Evolutionary conservation across 441 rosid species (phyloP).

Genomic region (Geranium incanum): DNA sequence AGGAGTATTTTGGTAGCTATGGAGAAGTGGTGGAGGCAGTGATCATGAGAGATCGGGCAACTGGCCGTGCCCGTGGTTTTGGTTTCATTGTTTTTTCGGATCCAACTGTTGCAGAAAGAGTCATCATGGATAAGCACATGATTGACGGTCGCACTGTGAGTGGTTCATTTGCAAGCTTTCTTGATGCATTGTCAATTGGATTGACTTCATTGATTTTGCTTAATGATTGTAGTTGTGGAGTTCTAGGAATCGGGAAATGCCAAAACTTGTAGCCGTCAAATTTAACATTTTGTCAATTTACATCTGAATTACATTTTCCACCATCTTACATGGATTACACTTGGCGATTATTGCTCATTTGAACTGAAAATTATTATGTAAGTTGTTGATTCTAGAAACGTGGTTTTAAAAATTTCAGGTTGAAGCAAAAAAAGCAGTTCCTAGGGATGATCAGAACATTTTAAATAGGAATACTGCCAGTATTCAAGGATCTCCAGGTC

Average conservation of each 20-base stretch:
- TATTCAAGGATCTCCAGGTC: conserved; percentile 39
- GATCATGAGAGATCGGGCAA: conserved; percentile 66
- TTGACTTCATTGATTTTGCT: conserved; percentile 10
- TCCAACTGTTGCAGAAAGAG: conserved; percentile 64
- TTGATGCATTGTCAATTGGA: conserved; percentile 16
- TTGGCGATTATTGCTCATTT: conserved; percentile 8
- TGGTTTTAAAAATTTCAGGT: conserved; percentile 38
- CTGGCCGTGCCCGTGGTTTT: conserved; percentile 70
- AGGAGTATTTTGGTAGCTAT: conserved; percentile 51
- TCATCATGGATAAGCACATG: conserved; percentile 61
- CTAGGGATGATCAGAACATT: conserved; percentile 20
- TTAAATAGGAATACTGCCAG: conserved; percentile 34
- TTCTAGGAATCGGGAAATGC: conserved; percentile 7
- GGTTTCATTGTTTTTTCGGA: conserved; percentile 61
- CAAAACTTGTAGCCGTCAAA: neutral
- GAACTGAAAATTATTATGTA: conserved; percentile 16
- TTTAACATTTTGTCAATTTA: neutral
- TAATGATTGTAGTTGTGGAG: conserved; percentile 12
- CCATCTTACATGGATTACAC: neutral
- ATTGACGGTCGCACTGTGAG: conserved; percentile 70
- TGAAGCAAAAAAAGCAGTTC: conserved; percentile 73
- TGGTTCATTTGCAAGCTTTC: conserved; percentile 17
- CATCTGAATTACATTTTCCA: conserved; percentile 12
- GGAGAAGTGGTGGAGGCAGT: conserved; percentile 61
- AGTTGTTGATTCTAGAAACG: conserved; percentile 18